phyloP scores from a whole-genome alignment of 306 rosid species.

The Astragalus membranaceus region DNA sequence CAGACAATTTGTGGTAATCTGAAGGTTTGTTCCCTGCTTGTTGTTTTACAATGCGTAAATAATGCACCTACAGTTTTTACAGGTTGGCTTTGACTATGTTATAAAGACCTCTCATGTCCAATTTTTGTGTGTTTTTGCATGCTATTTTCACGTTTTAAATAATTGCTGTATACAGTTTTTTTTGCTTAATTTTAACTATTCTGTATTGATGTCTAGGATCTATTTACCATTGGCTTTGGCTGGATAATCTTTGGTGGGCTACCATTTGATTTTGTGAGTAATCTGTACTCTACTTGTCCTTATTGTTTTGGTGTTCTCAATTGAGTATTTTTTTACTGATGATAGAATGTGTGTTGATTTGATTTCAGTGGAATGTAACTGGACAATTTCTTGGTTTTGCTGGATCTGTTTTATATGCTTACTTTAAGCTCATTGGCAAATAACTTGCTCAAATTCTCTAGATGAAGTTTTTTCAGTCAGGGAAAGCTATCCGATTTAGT shows the following conservation, averaged over 20 bases:
- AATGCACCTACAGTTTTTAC: too few species aligned
- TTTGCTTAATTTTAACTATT: conserved; percentile 1
- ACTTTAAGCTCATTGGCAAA: conserved; percentile 74
- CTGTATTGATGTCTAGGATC: conserved; percentile 45
- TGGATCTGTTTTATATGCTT: conserved; percentile 87
- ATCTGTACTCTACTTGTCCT: conserved; percentile 7
- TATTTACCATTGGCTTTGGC: conserved; percentile 86
- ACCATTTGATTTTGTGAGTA: conserved; percentile 54
- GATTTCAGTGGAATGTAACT: conserved; percentile 65
- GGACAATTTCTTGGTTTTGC: conserved; percentile 79
- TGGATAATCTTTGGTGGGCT: conserved; percentile 93
- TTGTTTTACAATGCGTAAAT: not conserved
- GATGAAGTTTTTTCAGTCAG: conserved; percentile 10
- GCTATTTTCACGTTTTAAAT: not conserved
- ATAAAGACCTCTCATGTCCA: too few species aligned
- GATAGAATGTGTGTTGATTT: conserved; percentile 1
- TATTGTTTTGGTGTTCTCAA: too few species aligned
- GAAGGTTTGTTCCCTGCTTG: conserved; percentile 52
- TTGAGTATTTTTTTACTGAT: not conserved
- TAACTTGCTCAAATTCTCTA: conserved; percentile 20
- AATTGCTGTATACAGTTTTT: not conserved
- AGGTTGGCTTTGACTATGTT: too few species aligned
- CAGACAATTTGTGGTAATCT: conserved; percentile 94
- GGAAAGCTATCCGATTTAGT: conserved; percentile 14
- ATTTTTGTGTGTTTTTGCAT: too few species aligned